Evolutionary conservation across 1,139 yeast genomes (phyloP).

Genomic region (Diutina sp.): DNA sequence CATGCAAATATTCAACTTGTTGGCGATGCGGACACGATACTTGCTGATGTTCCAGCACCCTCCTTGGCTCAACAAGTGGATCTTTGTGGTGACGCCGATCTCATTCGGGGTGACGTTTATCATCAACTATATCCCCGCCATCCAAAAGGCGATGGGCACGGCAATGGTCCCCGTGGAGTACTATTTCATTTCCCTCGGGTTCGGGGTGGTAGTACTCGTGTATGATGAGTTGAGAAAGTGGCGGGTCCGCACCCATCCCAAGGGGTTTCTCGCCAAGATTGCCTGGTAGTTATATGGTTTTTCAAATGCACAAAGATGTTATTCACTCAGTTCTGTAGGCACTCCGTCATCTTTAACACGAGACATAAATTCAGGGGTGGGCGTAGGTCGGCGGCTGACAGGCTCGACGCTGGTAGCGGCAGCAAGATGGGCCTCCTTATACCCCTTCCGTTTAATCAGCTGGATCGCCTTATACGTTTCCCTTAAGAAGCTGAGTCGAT

Average conservation of each 20-base stretch:
- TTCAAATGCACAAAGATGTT: background rate
- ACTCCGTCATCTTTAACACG: background rate
- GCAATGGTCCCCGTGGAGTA: constrained; percentile 33
- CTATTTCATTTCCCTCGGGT: constrained; percentile 34
- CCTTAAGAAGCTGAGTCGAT: background rate
- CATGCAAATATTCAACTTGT: constrained; percentile 35
- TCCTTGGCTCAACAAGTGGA: constrained; percentile 16
- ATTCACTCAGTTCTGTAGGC: background rate
- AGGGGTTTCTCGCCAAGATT: constrained; percentile 21
- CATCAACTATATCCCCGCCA: constrained; percentile 32
- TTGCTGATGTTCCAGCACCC: constrained; percentile 30
- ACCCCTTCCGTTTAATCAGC: background rate
- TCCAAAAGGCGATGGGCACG: constrained; percentile 25
- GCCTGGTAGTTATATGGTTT: constrained; percentile 21
- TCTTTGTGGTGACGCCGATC: constrained; percentile 24
- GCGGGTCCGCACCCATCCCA: constrained; percentile 23
- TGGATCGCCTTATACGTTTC: constrained; percentile 1
- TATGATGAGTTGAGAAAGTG: constrained; percentile 34
- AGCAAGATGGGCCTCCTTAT: background rate
- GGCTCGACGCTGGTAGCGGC: background rate
- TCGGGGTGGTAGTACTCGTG: constrained; percentile 24
- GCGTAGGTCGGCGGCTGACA: background rate
- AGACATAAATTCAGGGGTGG: background rate
- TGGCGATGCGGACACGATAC: constrained; percentile 33
- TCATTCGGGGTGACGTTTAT: constrained; percentile 31